These are phyloP conservation scores for Fusarium albidum DNA, from an alignment of 2,329 filamentous ascomycete species.

Conservation along the genomic window DNA sequence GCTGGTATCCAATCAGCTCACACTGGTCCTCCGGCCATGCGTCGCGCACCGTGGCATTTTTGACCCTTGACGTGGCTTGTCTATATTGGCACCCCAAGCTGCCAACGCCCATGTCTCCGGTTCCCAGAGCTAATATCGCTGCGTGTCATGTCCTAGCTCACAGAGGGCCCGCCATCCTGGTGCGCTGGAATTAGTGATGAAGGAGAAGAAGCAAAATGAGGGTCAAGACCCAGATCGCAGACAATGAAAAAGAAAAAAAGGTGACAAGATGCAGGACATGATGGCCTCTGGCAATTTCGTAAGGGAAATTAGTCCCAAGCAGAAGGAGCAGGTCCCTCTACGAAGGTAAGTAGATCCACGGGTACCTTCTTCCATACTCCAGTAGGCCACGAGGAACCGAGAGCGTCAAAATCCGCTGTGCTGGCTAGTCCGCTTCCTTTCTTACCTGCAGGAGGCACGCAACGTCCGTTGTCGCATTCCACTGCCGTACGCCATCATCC, in stretches of 20 bases:
- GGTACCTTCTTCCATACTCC: too few species aligned
- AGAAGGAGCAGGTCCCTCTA: slow-evolving; percentile 14
- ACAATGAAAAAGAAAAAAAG: slow-evolving; percentile 3
- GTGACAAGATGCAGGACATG: slow-evolving; percentile 6
- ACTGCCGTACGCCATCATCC: neutral
- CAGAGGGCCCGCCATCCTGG: slow-evolving; percentile 21
- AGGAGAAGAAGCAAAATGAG: slow-evolving; percentile 20
- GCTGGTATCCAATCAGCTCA: slow-evolving; percentile 31
- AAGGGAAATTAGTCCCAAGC: neutral
- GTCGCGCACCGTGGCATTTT: slow-evolving; percentile 4
- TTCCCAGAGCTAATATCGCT: neutral
- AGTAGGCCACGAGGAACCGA: slow-evolving; percentile 26
- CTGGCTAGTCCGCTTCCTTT: slow-evolving; percentile 6
- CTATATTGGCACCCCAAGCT: slow-evolving; percentile 17
- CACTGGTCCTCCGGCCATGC: slow-evolving; percentile 18
- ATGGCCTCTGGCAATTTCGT: slow-evolving; percentile 2
- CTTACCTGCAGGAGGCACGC: neutral
- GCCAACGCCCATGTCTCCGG: slow-evolving; percentile 11
- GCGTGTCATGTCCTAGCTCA: slow-evolving; percentile 14
- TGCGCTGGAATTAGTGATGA: slow-evolving; percentile 12
- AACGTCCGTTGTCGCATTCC: slow-evolving; percentile 17
- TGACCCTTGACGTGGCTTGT: slow-evolving; percentile 25
- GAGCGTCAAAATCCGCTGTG: slow-evolving; percentile 20
- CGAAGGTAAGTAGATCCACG: too few species aligned
- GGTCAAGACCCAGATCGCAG: neutral